phyloP scores from a whole-genome alignment of 139 green algal genomes.

The Coelastrella sp. region DNA sequence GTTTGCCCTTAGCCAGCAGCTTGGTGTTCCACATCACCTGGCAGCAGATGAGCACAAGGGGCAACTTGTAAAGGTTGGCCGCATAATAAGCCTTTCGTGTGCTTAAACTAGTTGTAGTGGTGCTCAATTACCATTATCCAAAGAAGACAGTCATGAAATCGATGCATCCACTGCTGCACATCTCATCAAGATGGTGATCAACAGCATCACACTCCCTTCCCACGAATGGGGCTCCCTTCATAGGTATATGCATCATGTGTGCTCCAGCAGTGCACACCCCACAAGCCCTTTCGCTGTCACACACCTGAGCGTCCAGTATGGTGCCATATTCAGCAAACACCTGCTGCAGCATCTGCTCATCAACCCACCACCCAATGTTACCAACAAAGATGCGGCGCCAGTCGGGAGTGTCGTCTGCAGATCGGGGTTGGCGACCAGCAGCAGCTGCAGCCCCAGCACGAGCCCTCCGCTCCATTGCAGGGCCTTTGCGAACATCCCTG shows the following conservation, averaged over 20 bases:
- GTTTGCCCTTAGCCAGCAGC: conserved; percentile 44
- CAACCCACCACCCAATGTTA: conserved; percentile 55
- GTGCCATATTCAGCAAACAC: conserved; percentile 44
- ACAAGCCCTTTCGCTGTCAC: background rate
- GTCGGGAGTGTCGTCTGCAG: conserved; percentile 3
- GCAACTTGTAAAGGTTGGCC: background rate
- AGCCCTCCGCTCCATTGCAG: background rate
- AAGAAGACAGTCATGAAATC: no score
- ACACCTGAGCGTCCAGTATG: conserved; percentile 46
- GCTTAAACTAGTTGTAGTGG: no score
- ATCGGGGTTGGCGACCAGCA: background rate
- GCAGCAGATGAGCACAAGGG: background rate
- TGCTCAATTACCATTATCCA: no score
- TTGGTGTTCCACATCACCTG: conserved; percentile 53
- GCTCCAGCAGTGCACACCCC: background rate
- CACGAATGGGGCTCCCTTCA: no score
- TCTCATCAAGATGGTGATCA: background rate
- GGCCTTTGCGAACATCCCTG: background rate
- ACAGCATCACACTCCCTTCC: background rate
- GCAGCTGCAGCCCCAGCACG: conserved; percentile 10
- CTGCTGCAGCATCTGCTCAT: conserved; percentile 45
- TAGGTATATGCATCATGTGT: no score
- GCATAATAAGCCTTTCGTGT: no score
- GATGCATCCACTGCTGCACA: no score
- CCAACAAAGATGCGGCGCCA: conserved; percentile 48